Base-by-base conservation (phyloP, 208 protist genomes). In the Leishmania lainsoni region DNA sequence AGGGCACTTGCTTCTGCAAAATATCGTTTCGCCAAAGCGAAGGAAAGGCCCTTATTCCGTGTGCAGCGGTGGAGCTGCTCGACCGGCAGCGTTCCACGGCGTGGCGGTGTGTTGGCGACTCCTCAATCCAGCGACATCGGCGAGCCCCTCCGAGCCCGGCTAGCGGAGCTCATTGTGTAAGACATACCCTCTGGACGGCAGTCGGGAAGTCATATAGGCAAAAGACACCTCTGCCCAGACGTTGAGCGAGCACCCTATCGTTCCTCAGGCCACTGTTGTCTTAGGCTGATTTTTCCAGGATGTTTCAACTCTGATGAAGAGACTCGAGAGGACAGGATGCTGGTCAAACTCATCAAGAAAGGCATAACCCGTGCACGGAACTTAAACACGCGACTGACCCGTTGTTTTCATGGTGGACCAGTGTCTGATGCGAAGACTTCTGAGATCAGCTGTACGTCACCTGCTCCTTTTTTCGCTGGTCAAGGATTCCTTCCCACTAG, bases 401-500 rank as follows among this genome's bases (percentile, higher is more conserved):
- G 8, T 17, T 17, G 26, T 90, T 20, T 69, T 94, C 49, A 94
- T 87, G n/a, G 76, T 92, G 56, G 91, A 92, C 74, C 80, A 83
- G 14, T 78, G 75, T 22, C 84, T 92, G 1, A 83, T 92, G 79
- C 63, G 85, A 63, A 69, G 86, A 17, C 56, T 80, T 17, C 65
- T 93, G 61, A 45, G 65, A 81, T n/a, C n/a, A 75, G 16, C 35
- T 88, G 42, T 49, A 59, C 2, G 42, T 73, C 1, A 65, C 83
- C 52, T 86, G 73, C 35, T 42, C 86, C 88, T 4, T 90, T 90
- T 90, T 78, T 52, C 78, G 9, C 75, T 91, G 1, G 81, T 89
- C 49, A 75, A 68, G 49, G 54, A 42, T 61, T 88, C 88, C 26
- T 90, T 91, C 65, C 63, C 68, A 29, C 78, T 91, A 26, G 88